Percentiles rank a stretch among this genome's conserved stretches.
phyloP scores from a whole-genome alignment of 2,329 filamentous ascomycete genomes.

The Cercospora beticola region DNA sequence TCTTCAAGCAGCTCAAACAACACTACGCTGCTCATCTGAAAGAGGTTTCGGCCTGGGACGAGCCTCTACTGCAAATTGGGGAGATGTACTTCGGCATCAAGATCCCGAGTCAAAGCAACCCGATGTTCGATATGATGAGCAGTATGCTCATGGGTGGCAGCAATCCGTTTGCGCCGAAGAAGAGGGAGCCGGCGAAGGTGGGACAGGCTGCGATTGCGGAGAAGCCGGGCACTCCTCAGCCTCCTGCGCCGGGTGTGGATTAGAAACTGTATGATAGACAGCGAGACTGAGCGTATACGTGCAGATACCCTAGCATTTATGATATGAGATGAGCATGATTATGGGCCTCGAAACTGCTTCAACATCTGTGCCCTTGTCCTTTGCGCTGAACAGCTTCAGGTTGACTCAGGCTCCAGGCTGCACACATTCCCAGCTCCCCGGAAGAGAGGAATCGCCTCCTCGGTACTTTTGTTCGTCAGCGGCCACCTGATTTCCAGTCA shows the following conservation, averaged over 20 bases:
- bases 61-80: conserved; percentile 76
- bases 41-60: conserved; percentile 72
- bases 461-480: background rate
- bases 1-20: conserved; percentile 76
- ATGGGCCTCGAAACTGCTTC: background rate
- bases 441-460: background rate
- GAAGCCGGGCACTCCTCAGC: conserved; percentile 28
- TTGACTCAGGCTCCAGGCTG: background rate
- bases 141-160: conserved; percentile 81
- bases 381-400: background rate
- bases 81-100: conserved; percentile 97
- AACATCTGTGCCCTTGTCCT: background rate
- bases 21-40: conserved; percentile 79
- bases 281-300: background rate
- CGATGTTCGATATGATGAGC: conserved; percentile 97
- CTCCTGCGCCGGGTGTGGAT: conserved; percentile 38
- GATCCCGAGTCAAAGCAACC: conserved; percentile 85
- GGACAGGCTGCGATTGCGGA: conserved; percentile 44
- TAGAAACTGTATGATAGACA: conserved; percentile 12
- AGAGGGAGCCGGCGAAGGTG: conserved; percentile 49
- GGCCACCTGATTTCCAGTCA: background rate
- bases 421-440: background rate
- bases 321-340: background rate
- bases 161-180: conserved; percentile 50
- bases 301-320: conserved; percentile 6